These are phyloP conservation scores for Letharia lupina DNA, from an alignment of 495 filamentous ascomycete species.

Conservation along the genomic window DNA sequence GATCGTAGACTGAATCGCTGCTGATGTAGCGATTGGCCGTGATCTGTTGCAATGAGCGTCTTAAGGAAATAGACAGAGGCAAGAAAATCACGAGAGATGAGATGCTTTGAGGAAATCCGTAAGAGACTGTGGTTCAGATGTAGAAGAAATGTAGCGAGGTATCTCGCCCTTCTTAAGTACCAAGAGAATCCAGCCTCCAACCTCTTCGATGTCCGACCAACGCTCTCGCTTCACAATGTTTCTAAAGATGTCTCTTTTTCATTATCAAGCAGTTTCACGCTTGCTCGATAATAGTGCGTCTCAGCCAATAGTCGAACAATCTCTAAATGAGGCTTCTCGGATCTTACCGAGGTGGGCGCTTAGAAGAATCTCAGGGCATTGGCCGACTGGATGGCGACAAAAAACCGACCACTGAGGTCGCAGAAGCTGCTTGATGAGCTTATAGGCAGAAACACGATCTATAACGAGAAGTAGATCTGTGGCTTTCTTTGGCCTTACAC, in stretches of 20 bases:
- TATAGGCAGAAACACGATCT: conserved; percentile 3
- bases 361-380: conserved; percentile 13
- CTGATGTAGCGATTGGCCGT: neutral
- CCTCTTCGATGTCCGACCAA: neutral
- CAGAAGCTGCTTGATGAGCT: conserved; percentile 6
- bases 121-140: conserved; percentile 18
- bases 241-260: conserved; percentile 22
- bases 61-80: conserved; percentile 24
- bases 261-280: conserved; percentile 20
- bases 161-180: conserved; percentile 22
- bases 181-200: conserved; percentile 2
- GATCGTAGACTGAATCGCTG: neutral
- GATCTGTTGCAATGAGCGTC: conserved; percentile 22
- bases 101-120: conserved; percentile 16
- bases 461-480: neutral
- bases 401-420: conserved; percentile 11
- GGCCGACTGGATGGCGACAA: conserved; percentile 10
- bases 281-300: conserved; percentile 7
- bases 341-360: conserved; percentile 23
- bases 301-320: conserved; percentile 22
- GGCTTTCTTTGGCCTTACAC: neutral
- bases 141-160: conserved; percentile 17
- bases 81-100: conserved; percentile 20
- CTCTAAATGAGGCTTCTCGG: conserved; percentile 26
- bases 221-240: conserved; percentile 9